phyloP scores from a whole-genome alignment of 2,329 filamentous ascomycete genomes.

The Colletotrichum karsti region DNA sequence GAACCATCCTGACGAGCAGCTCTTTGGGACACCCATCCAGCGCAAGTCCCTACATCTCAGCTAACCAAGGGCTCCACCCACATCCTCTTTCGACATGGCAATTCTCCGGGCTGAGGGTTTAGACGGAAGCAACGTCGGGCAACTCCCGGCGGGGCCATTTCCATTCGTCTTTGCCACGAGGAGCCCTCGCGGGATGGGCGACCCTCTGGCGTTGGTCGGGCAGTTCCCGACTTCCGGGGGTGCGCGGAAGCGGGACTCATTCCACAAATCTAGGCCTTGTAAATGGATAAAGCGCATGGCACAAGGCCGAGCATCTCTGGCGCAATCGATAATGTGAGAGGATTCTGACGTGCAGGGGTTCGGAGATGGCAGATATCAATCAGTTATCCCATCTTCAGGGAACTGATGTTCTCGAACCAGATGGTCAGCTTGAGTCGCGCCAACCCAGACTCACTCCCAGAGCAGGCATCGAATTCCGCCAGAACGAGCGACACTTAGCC shows the following conservation, averaged over 20 bases:
- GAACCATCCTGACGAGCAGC: neutral
- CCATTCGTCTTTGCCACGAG: neutral
- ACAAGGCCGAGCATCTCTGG: conserved; percentile 15
- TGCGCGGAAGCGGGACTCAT: neutral
- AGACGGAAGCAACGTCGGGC: neutral
- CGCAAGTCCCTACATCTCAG: neutral
- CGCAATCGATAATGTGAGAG: conserved; percentile 10
- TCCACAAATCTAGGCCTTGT: neutral
- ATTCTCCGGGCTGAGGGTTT: neutral
- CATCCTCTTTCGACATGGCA: neutral
- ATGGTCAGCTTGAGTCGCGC: neutral
- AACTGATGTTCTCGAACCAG: neutral
- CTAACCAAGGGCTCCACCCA: neutral
- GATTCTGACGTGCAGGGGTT: neutral
- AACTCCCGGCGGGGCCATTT: conserved; percentile 16
- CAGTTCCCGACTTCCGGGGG: conserved; percentile 1
- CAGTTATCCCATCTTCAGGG: neutral
- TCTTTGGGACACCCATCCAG: neutral
- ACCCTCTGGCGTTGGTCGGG: neutral
- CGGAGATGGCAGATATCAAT: conserved; percentile 5
- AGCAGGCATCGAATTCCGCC: no score
- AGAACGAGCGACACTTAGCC: no score
- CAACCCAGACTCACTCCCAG: neutral
- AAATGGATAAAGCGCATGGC: conserved; percentile 3
- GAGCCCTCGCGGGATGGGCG: neutral